Conservation (phyloP, 164 flowering plant species). For the Berberis thunbergii region DNA sequence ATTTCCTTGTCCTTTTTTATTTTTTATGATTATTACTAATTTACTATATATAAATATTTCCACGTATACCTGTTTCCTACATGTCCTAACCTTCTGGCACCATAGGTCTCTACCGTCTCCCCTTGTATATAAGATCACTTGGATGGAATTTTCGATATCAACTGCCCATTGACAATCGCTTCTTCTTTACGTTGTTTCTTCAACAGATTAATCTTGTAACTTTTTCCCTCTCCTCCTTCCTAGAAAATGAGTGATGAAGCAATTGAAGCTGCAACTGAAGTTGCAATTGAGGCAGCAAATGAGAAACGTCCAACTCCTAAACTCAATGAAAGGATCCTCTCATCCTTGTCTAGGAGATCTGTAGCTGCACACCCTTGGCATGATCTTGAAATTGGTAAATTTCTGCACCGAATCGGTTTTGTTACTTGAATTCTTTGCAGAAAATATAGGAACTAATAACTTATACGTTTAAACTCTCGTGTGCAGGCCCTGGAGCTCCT, state of each 20-base stretch:
- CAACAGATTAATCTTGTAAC: neutral
- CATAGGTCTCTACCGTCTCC: neutral
- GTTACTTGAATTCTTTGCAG: neutral
- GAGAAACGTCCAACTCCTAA: conserved; percentile 25
- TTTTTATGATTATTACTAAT: too few relatives aligned
- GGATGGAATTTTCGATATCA: neutral
- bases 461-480: conserved; percentile 3
- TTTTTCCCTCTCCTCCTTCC: neutral
- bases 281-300: neutral
- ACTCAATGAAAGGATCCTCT: conserved; percentile 63
- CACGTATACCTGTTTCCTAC: neutral
- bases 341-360: conserved; percentile 67
- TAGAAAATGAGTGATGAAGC: conserved; percentile 29
- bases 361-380: conserved; percentile 88
- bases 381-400: conserved; percentile 71
- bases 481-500: conserved; percentile 68
- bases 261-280: conserved; percentile 7
- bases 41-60: neutral
- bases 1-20: too few relatives aligned
- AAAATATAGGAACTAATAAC: conserved; percentile 1
- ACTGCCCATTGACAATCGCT: neutral
- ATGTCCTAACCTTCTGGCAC: neutral
- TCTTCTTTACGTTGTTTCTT: neutral
- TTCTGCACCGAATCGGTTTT: neutral
- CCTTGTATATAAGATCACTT: neutral